Percentiles rank a stretch among this genome's conserved stretches.
phyloP scores from a whole-genome alignment of 495 filamentous ascomycete species.

The Podospora australis region DNA sequence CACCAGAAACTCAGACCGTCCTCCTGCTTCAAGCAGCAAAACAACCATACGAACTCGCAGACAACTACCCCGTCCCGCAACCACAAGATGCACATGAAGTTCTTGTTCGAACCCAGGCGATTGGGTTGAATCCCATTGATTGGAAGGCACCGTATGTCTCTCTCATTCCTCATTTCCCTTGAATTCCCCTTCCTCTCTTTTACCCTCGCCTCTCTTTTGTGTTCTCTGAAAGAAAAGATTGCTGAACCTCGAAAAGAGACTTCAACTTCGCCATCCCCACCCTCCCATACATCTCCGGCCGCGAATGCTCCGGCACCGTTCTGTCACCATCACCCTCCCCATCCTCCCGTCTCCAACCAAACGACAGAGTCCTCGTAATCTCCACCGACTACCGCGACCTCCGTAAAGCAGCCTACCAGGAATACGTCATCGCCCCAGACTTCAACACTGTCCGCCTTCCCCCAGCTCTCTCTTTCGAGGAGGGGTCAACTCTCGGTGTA shows the following conservation, averaged over 20 bases:
- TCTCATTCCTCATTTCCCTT: background rate
- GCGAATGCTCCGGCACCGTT: constrained; percentile 56
- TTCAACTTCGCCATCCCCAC: constrained; percentile 60
- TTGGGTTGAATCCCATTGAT: constrained; percentile 66
- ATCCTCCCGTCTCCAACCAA: background rate
- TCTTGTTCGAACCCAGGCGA: constrained; percentile 49
- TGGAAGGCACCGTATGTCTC: constrained; percentile 62
- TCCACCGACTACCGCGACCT: constrained; percentile 68
- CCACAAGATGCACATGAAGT: constrained; percentile 39
- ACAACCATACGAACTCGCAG: constrained; percentile 35
- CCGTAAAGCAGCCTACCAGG: constrained; percentile 61
- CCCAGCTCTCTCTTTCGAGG: constrained; percentile 36
- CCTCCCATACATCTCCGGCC: constrained; percentile 60
- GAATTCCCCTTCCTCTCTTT: background rate
- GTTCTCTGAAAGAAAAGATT: background rate
- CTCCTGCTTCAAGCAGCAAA: constrained; percentile 38
- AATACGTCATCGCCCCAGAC: constrained; percentile 57
- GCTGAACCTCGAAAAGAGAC: constrained; percentile 34
- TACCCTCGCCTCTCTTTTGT: background rate
- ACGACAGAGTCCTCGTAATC: constrained; percentile 45
- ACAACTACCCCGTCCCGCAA: constrained; percentile 45
- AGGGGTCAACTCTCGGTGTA: constrained; percentile 56
- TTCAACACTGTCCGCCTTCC: constrained; percentile 59
- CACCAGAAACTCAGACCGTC: constrained; percentile 33
- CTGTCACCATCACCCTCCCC: constrained; percentile 18